A percentile compares a stretch with the other conserved stretches of the same genome.
These are phyloP conservation scores for Syzygium oleosum DNA, from an alignment of 345 rosid genomes.

Conservation along the genomic window DNA sequence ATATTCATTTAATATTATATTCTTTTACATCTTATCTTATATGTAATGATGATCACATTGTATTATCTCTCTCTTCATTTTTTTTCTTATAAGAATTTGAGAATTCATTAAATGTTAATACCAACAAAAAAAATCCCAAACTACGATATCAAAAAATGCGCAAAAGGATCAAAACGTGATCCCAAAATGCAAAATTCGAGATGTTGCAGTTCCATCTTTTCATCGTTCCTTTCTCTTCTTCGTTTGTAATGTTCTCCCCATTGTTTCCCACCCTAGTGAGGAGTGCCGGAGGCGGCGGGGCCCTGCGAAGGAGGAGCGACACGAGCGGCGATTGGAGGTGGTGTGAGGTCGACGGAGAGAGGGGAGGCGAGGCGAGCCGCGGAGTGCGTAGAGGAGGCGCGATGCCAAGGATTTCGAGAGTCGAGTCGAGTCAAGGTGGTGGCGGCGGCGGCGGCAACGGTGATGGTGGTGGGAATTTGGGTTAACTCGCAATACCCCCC, in stretches of 20 bases:
- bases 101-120: background rate
- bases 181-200: too few relatives aligned
- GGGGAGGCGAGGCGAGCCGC: slow-evolving; percentile 11
- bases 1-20: too few relatives aligned
- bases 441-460: too few relatives aligned
- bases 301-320: slow-evolving; percentile 42
- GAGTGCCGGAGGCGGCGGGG: slow-evolving; percentile 43
- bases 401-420: slow-evolving; percentile 24
- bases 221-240: too few relatives aligned
- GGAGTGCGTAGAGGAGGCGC: slow-evolving; percentile 37
- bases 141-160: too few relatives aligned
- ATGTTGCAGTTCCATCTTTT: too few relatives aligned
- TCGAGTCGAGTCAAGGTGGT: slow-evolving; percentile 48
- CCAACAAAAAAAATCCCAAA: too few relatives aligned
- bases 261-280: slow-evolving; percentile 9
- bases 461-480: background rate
- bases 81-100: background rate
- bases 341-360: slow-evolving; percentile 6
- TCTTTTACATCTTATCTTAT: background rate
- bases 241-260: too few relatives aligned
- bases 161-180: too few relatives aligned
- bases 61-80: background rate
- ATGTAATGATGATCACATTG: background rate
- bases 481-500: background rate
- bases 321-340: slow-evolving; percentile 28